Base-by-base conservation (phyloP, 2,329 filamentous ascomycete species). In the Neofusicoccum umdonicola region DNA sequence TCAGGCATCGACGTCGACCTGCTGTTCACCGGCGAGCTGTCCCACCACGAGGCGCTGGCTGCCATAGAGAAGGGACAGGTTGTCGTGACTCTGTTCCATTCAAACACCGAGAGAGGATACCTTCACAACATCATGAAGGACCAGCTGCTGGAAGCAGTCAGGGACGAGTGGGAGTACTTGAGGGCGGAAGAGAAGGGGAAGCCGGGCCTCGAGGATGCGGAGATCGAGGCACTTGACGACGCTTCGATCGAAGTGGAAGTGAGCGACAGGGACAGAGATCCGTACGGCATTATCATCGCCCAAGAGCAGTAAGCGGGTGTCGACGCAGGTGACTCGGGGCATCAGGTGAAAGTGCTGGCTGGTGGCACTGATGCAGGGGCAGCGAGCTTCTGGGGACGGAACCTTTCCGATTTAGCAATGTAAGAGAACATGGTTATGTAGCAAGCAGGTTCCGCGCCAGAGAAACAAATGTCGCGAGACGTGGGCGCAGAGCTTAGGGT, bases 1-100 rank as follows among this genome's bases (percentile, higher is more conserved):
- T 87, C 87, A 67, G 84, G 84, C 45, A 81, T 88, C 8, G 79
- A 83, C 47, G 92, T 93, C 0, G 92, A 97, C 72, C 77, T 98
- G 44, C 79, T 96, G 3, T 91, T 99, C 70, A 98, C 92, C 0
- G 95, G 95, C 1, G 95, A 99, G 80, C 86, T 98, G 82, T 91
- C 87, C 71, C 95, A 99, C 75, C 95, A 99, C 75, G 92, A 95
- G 68, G 93, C 94, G 3, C 84, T 99, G 65, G 87, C 90, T 44
- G 92, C 93, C 1, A 92, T 91, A 34, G 93, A 97, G 80, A 86
- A 88, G 65, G 93, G 93, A 1, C 89, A 89, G 68, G 90, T 88
- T 63, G 91, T 98, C 0, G 86, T 98, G 60, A 90, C 89, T 45
- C 84, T 96, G 54, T 96, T 97, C 71, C 95, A 99, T 76, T 94